A percentile compares a stretch with the other conserved stretches of the same genome.
These are phyloP conservation scores for Hibiscus tridactylites DNA, from an alignment of 345 rosid genomes.

Conservation along the genomic window DNA sequence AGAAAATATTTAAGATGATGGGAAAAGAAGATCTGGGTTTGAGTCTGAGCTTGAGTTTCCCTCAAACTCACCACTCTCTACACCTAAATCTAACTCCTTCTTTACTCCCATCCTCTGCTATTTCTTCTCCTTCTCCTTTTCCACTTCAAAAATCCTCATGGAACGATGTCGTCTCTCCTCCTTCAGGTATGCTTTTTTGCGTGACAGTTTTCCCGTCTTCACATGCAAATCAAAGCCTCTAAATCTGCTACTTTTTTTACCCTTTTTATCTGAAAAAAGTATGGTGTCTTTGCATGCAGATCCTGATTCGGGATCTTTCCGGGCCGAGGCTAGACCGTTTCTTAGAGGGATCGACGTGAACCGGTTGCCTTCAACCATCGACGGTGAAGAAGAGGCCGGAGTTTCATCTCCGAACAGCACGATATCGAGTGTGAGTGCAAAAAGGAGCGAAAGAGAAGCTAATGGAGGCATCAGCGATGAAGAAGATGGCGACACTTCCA, in stretches of 20 bases:
- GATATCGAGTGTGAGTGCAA: constrained; percentile 79
- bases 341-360: constrained; percentile 88
- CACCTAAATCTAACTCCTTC: constrained; percentile 40
- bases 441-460: constrained; percentile 71
- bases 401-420: constrained; percentile 95
- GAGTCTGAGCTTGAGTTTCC: constrained; percentile 60
- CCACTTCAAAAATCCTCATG: constrained; percentile 43
- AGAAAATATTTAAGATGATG: constrained; percentile 21
- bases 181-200: constrained; percentile 1
- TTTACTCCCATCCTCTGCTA: constrained; percentile 16
- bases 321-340: constrained; percentile 43
- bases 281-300: constrained; percentile 49
- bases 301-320: constrained; percentile 45
- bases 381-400: constrained; percentile 73
- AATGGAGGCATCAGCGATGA: constrained; percentile 75
- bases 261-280: too few species aligned
- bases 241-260: too few species aligned
- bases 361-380: constrained; percentile 51
- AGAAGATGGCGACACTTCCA: constrained; percentile 80
- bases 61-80: constrained; percentile 32
- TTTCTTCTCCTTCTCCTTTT: constrained; percentile 22
- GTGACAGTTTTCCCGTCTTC: too few species aligned
- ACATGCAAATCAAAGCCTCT: too few species aligned
- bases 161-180: constrained; percentile 33
- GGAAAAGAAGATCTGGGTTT: constrained; percentile 81